Evolutionary conservation across 495 filamentous ascomycete species (phyloP), one percentile per base, ranked within the genome.

Genomic region (Melanomma pulvis-pyrius): DNA sequence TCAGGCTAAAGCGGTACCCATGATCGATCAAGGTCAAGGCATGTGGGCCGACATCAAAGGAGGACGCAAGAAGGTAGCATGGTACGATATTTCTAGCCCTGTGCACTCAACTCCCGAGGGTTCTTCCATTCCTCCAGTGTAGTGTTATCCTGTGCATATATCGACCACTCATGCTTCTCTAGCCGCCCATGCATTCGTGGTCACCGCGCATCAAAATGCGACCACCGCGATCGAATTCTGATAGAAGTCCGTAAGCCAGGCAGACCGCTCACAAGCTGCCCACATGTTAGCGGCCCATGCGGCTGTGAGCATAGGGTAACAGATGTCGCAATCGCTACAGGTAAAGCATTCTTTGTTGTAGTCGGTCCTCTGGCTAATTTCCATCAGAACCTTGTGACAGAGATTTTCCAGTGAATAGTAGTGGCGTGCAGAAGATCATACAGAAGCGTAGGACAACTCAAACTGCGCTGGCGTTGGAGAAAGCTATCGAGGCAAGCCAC

Each of bases 181-280:
- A 94, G 91, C 74, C 86, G 88, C 80, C 87, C 90, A 72, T 96
- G 91, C 69, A 91, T 93, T 68, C 88, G 89, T 54, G 91, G 91
- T 54, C 91, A 96, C 76, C 87, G 91, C 69, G 92, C 91, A 24
- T 90, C 90, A 66, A 90, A 88, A 82, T 96, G 91, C 72, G 86
- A 83, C 36, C 91, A 96, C 78, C 86, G 82, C 57, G 83, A 87
- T 61, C 84, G 91, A 67, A 75, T 91, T n/a, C 87, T 96, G 85
- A 77, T 91, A 59, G 88, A 88, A 51, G 90, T 93, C 11, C 86
- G 88, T 56, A 92, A 92, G 71, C 90, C 91, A 1, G 91, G 91
- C 9, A 82, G 91, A 48, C 91, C 91, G 15, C 78, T 92, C 19
- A 88, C 87, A 53, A 86, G 84, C 58, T 96, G 91, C 70, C 88